Percentiles rank a stretch among this genome's conserved stretches.
These are phyloP conservation scores for Metschnikowia henanensis DNA, from an alignment of 805 yeast species.

Conservation along the genomic window DNA sequence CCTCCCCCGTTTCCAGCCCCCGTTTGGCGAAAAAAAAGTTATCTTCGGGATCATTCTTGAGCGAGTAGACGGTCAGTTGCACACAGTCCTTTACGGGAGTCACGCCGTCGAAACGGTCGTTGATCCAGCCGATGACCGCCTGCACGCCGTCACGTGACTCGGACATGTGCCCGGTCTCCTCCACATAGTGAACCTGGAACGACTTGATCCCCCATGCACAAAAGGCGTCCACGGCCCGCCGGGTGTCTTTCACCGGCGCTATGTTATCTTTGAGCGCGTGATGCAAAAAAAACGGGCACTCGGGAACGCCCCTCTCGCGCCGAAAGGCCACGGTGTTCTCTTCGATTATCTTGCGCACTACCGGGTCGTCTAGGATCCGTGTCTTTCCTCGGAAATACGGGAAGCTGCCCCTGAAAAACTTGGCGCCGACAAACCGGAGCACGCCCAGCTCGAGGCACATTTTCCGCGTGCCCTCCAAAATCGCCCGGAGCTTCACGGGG, in stretches of 20 bases:
- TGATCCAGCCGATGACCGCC: constrained; percentile 17
- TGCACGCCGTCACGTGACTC: constrained; percentile 19
- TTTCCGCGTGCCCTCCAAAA: constrained; percentile 1
- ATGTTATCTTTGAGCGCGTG: constrained; percentile 26
- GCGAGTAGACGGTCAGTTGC: background rate
- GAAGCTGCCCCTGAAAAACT: constrained; percentile 8
- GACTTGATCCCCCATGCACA: constrained; percentile 30
- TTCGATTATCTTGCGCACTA: constrained; percentile 1
- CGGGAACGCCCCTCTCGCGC: constrained; percentile 17
- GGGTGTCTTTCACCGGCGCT: constrained; percentile 21
- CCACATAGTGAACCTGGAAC: constrained; percentile 29
- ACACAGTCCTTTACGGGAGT: constrained; percentile 14
- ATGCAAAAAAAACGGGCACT: constrained; percentile 26
- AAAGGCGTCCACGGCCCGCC: constrained; percentile 26
- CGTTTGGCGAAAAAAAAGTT: no score
- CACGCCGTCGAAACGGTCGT: constrained; percentile 13
- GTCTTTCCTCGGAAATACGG: constrained; percentile 9
- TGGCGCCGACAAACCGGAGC: constrained; percentile 5
- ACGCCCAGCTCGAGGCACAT: constrained; percentile 6
- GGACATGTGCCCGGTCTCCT: constrained; percentile 28
- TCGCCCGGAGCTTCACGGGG: background rate
- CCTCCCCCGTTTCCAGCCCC: no score
- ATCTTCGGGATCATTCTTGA: constrained; percentile 3
- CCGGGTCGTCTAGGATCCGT: constrained; percentile 3
- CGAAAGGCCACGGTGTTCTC: constrained; percentile 11